Percentiles rank a stretch among this genome's conserved stretches.
Evolutionary conservation across 352 stramenopile genomes (phyloP).

Genomic region (Globisporangium carolinianum): DNA sequence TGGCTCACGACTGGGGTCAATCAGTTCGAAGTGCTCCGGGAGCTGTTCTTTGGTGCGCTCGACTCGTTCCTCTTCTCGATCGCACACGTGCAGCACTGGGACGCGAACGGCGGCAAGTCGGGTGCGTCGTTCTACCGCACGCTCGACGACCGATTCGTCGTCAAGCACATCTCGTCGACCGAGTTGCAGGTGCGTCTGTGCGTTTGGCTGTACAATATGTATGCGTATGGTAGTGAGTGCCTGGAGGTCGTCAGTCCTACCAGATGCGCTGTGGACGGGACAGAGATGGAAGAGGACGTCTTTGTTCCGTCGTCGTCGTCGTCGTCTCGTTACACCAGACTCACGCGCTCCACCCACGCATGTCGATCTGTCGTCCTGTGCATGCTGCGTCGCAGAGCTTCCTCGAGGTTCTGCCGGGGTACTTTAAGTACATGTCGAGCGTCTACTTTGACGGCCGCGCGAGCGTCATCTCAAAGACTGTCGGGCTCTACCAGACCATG

Average conservation of each 20-base stretch:
- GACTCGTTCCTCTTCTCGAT: constrained; percentile 77
- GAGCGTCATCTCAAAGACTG: constrained; percentile 95
- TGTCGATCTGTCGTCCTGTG: neutral
- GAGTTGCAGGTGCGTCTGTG: constrained; percentile 91
- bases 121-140: constrained; percentile 95
- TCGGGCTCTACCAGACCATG: constrained; percentile 97
- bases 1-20: neutral
- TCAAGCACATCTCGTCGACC: constrained; percentile 97
- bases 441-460: constrained; percentile 93
- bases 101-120: constrained; percentile 95
- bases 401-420: constrained; percentile 69
- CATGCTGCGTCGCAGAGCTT: constrained; percentile 47
- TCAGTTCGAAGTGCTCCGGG: constrained; percentile 90
- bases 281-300: no score
- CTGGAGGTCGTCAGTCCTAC: no score
- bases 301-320: no score
- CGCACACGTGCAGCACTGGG: constrained; percentile 81
- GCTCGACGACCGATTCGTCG: constrained; percentile 94
- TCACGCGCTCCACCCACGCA: neutral
- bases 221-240: no score
- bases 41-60: constrained; percentile 78
- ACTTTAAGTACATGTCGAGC: constrained; percentile 98
- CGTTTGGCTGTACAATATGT: neutral
- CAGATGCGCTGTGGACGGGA: no score
- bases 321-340: no score